Evolutionary conservation across 2,329 filamentous ascomycete genomes (phyloP).

Genomic region (Aspergillus udagawae): DNA sequence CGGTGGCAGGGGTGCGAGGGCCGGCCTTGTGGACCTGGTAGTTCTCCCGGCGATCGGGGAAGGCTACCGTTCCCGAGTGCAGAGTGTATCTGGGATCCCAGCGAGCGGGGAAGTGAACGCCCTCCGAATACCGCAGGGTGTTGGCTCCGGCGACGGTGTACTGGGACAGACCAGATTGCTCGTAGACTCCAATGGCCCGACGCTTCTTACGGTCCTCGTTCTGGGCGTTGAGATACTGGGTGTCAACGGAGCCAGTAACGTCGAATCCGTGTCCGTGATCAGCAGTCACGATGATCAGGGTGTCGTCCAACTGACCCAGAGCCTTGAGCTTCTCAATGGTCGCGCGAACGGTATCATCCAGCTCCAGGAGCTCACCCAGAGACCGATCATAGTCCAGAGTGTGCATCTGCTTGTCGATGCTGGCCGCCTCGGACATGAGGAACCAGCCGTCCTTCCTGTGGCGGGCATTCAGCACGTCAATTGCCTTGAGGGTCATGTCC

Average conservation of each 20-base stretch:
- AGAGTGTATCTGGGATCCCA: slow-evolving; percentile 84
- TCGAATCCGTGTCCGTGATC: slow-evolving; percentile 89
- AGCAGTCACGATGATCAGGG: slow-evolving; percentile 75
- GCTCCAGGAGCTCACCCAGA: slow-evolving; percentile 76
- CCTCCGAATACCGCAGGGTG: slow-evolving; percentile 62
- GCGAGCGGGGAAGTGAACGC: slow-evolving; percentile 72
- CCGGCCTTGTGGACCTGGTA: slow-evolving; percentile 67
- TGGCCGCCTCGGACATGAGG: slow-evolving; percentile 82
- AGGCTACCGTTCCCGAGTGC: slow-evolving; percentile 66
- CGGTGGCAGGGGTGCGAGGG: slow-evolving; percentile 58
- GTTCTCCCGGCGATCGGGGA: slow-evolving; percentile 72
- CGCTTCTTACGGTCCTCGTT: slow-evolving; percentile 68
- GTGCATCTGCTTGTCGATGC: slow-evolving; percentile 90
- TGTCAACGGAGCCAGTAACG: slow-evolving; percentile 78
- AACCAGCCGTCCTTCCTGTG: slow-evolving; percentile 71
- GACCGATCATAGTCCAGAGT: slow-evolving; percentile 78
- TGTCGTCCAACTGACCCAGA: slow-evolving; percentile 66
- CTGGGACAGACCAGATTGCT: slow-evolving; percentile 68
- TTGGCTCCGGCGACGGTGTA: slow-evolving; percentile 63
- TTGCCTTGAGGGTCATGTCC: slow-evolving; percentile 84
- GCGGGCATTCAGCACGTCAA: slow-evolving; percentile 69
- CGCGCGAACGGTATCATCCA: slow-evolving; percentile 77
- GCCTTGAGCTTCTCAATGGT: slow-evolving; percentile 66
- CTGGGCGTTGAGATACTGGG: slow-evolving; percentile 67
- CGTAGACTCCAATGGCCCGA: slow-evolving; percentile 68